Base-by-base conservation (phyloP, 192 early-diverging fungal species). In the Coemansia sp. region DNA sequence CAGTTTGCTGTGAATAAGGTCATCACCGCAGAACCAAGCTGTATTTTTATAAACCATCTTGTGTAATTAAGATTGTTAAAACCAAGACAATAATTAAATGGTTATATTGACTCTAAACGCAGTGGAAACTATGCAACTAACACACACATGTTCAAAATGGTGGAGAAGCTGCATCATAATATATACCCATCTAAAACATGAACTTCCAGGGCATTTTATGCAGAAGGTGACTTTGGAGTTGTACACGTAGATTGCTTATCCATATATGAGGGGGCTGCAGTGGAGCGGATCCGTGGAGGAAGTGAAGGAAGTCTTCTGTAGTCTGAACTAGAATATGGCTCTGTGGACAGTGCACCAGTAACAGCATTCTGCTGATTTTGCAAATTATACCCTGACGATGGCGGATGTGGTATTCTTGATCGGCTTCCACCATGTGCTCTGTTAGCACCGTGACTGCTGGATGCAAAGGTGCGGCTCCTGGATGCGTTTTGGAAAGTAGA, bases 281-380 rank as follows among this genome's bases (percentile, higher is more conserved):
- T 60, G 12, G 77, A 79, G 12, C 77, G 71, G 18, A 74, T 53
- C 33, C 77, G 60, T 1, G 77, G 77, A 28, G 76, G 77, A 53
- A 79, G 71, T 4, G 64, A 67, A 21, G 77, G 77, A 21, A 79
- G 71, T 7, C 77, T 58, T n/a, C 71, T 72, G 46, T 79, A 79
- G 40, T 79, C 77, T 1, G 65, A 12, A 9, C 15, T 33, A 5
- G 51, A 26, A 30, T 25, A 51, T 18, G 60, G 43, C 13, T 46
- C 21, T 18, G 60, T 21, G 23, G 21, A 39, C 31, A 57, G 53
- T 7, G 56, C 37, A 26, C 26, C 21, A 37, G 20, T n/a, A 26
- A 18, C 21, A 37, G 20, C 13, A 29, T 57, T 33, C 15, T 67
- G 64, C 16, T 68, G 58, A 56, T 79, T 64, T 29, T 71, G 76